phyloP scores from a whole-genome alignment of 192 early-diverging fungal species.

The Coemansia javaensis region DNA sequence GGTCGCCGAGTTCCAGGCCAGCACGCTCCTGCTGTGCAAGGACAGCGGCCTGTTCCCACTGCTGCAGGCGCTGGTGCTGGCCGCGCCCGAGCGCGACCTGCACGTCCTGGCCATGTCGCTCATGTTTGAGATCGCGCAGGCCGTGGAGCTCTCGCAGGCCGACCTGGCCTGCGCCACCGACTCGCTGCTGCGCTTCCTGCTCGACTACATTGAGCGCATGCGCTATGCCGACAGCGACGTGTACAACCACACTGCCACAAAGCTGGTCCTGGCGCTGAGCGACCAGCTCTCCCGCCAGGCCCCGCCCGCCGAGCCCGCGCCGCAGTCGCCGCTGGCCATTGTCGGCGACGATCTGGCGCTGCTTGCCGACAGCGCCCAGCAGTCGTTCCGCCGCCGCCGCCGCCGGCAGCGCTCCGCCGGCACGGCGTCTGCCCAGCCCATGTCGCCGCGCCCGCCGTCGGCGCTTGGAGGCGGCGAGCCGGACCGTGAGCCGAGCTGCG shows the following conservation, averaged over 20 bases:
- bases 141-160: constrained; percentile 29
- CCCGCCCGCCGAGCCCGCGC: background rate
- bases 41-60: constrained; percentile 44
- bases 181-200: constrained; percentile 27
- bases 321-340: constrained; percentile 3
- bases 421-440: constrained; percentile 6
- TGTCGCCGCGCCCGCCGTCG: constrained; percentile 6
- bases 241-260: constrained; percentile 50
- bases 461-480: background rate
- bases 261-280: constrained; percentile 47
- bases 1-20: constrained; percentile 39
- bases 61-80: constrained; percentile 28
- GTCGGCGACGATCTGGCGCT: constrained; percentile 5
- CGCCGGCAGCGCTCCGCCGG: background rate
- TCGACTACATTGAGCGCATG: constrained; percentile 48
- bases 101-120: constrained; percentile 49
- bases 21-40: constrained; percentile 38
- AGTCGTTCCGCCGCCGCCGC: constrained; percentile 4
- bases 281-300: constrained; percentile 25
- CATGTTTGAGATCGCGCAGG: constrained; percentile 50
- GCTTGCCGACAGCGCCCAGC: constrained; percentile 2
- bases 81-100: constrained; percentile 17
- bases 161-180: constrained; percentile 32
- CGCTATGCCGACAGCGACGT: constrained; percentile 47
- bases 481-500: no score